Evolutionary conservation across 1,284 basidiomycete genomes (phyloP).

Genomic region (Microbotryum silenes-acaulis): DNA sequence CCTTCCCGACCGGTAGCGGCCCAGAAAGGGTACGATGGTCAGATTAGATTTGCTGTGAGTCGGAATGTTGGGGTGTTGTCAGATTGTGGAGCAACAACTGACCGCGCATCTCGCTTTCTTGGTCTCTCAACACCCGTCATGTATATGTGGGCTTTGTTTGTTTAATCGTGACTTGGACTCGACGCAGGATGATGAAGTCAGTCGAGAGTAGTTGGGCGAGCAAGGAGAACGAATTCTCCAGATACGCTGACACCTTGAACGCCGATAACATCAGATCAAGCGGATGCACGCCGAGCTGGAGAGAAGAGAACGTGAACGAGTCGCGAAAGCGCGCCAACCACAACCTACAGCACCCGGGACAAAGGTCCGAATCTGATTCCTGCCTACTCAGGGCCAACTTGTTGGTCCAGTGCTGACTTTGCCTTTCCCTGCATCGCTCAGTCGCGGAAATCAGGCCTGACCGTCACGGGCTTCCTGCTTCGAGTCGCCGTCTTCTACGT

Average conservation of each 20-base stretch:
- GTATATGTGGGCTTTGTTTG: not conserved
- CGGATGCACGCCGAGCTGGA: conserved; percentile 25
- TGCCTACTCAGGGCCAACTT: too few species aligned
- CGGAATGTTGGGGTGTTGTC: too few species aligned
- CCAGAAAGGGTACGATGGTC: too few species aligned
- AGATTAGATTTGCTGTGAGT: too few species aligned
- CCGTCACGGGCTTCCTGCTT: conserved; percentile 19
- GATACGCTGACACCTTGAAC: not conserved
- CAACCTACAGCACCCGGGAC: not conserved
- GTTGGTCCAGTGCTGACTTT: too few species aligned
- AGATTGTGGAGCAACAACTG: too few species aligned
- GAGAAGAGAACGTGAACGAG: not conserved
- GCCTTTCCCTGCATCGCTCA: too few species aligned
- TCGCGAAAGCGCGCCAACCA: not conserved
- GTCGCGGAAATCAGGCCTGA: conserved; percentile 1
- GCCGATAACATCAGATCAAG: conserved; percentile 12
- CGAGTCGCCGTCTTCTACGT: conserved; percentile 28
- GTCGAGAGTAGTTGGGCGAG: not conserved
- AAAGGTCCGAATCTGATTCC: not conserved
- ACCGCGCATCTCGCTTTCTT: too few species aligned
- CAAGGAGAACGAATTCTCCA: not conserved
- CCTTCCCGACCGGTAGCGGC: too few species aligned
- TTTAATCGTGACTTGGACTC: not conserved
- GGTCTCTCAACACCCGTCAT: not conserved
- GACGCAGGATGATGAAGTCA: conserved; percentile 20